Evolutionary conservation across 2,329 filamentous ascomycete genomes (phyloP).

Genomic region (Cytospora piceae): DNA sequence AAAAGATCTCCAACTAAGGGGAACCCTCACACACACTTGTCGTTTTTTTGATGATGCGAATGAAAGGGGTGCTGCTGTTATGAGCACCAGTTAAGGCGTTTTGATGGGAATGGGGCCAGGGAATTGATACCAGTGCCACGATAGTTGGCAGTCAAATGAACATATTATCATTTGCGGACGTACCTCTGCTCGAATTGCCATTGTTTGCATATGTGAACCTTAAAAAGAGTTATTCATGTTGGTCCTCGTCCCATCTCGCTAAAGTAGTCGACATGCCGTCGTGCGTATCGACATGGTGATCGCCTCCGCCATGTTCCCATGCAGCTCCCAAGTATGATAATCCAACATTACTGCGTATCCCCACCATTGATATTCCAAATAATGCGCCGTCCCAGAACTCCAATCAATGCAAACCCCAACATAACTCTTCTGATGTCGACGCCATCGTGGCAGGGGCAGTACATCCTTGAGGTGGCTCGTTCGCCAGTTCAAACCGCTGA

Average conservation of each 20-base stretch:
- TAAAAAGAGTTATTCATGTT: neutral
- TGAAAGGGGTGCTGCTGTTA: neutral
- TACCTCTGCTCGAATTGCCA: neutral
- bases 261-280: neutral
- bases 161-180: neutral
- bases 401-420: neutral
- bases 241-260: neutral
- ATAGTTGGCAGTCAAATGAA: neutral
- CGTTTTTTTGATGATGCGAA: neutral
- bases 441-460: neutral
- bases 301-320: neutral
- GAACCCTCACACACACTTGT: neutral
- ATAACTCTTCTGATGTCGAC: neutral
- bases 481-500: neutral
- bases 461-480: too few species aligned
- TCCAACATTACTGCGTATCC: neutral
- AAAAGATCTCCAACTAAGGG: conserved; percentile 42
- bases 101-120: neutral
- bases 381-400: neutral
- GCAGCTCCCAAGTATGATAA: neutral
- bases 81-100: neutral
- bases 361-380: neutral
- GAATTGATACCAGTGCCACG: neutral
- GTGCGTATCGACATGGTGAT: neutral
- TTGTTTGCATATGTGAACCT: neutral